Base-by-base conservation (phyloP, 2,329 filamentous ascomycete species). In the Stachybotrys elegans region DNA sequence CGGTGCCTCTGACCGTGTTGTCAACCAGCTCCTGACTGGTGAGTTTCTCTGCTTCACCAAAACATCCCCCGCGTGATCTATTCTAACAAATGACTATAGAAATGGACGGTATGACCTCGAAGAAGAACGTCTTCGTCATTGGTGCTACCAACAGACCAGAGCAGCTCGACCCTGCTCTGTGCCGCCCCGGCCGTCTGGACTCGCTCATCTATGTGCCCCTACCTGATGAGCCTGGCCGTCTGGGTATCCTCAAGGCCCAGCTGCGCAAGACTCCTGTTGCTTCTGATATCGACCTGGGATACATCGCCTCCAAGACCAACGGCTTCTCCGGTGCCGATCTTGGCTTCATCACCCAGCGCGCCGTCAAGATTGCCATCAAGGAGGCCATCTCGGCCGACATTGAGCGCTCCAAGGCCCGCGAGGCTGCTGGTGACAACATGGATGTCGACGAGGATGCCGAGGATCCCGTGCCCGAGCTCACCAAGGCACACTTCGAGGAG, bases 81-180 rank as follows among this genome's bases (percentile, higher is more conserved):
- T 47, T 57, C 74, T 82, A 69, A 81, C 57, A 36, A 9, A n/a
- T n/a, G 38, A 22, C 19, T 11, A 17, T 51, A 86, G 89, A 97
- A 81, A 96, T 97, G 92, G 92, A 97, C 57, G 92, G 92, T 60
- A 97, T 97, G 92, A 97, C 92, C 37, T 96, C 92, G 31, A 98
- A 98, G 88, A 98, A 98, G 87, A 98, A 98, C 67, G 93, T 98
- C 53, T 98, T 98, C 72, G 93, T 98, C 54, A 98, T 98, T 59
- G 93, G 93, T 67, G 93, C 93, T 37, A 98, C 93, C 70, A 98
- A 98, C 78, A 82, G 93, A 75, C 93, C 93, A 35, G 93, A 98
- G 76, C 93, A 97, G 76, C 87, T 98, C 48, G 93, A 98, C 69
- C 93, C 93, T 65, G 93, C 93, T 57, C 81, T 98, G 58, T 96